A percentile compares a stretch with the other conserved stretches of the same genome.
These are phyloP conservation scores for Jackrogersella minutella DNA, from an alignment of 495 filamentous ascomycete species.

Conservation along the genomic window DNA sequence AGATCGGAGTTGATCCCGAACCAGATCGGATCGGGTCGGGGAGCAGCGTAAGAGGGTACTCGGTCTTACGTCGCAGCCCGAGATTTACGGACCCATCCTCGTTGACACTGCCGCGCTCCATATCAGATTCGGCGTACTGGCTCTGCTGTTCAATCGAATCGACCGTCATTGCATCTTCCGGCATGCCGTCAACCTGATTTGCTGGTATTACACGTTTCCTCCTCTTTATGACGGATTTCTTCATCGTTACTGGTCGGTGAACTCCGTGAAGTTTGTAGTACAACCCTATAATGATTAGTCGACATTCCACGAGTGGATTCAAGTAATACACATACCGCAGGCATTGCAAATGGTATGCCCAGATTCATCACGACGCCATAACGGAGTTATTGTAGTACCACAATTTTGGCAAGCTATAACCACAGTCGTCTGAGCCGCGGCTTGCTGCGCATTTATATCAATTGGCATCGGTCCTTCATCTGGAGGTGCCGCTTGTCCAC, in stretches of 20 bases:
- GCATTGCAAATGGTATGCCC: constrained; percentile 99
- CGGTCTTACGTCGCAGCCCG: constrained; percentile 61
- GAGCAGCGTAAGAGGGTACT: constrained; percentile 52
- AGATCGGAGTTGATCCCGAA: constrained; percentile 50
- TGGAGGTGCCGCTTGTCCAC: constrained; percentile 36
- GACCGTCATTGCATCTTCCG: constrained; percentile 50
- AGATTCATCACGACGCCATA: constrained; percentile 94
- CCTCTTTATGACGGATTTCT: constrained; percentile 95
- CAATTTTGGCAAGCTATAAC: constrained; percentile 97
- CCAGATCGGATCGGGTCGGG: constrained; percentile 54
- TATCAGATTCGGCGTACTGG: constrained; percentile 47
- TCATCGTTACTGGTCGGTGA: constrained; percentile 94
- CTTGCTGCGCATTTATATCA: constrained; percentile 57
- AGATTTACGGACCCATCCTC: constrained; percentile 66
- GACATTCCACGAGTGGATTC: not conserved
- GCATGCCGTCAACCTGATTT: constrained; percentile 59
- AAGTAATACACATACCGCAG: constrained; percentile 75
- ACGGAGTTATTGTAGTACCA: constrained; percentile 92
- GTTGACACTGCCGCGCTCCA: constrained; percentile 59
- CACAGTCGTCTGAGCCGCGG: constrained; percentile 66
- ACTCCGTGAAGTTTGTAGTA: constrained; percentile 97
- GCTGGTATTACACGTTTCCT: constrained; percentile 95
- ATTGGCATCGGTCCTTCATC: constrained; percentile 53
- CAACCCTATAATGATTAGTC: constrained; percentile 66
- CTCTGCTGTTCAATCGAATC: constrained; percentile 55